Conservation (phyloP, 2,329 filamentous ascomycete species). For the Aureobasidium sp. region DNA sequence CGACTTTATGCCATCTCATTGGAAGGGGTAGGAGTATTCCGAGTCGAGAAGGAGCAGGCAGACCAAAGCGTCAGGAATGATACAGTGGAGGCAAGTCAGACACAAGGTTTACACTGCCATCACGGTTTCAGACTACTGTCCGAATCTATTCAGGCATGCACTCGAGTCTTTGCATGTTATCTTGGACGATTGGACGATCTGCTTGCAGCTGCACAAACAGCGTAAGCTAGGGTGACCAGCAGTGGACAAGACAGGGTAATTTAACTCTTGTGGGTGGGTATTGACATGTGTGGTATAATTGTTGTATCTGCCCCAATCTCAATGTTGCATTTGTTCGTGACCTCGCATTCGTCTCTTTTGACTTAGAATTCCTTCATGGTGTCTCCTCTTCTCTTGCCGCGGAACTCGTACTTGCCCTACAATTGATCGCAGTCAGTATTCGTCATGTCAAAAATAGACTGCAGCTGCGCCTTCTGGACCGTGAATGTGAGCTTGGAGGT, state of each 20-base stretch:
- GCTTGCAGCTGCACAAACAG: background rate
- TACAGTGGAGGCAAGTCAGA: background rate
- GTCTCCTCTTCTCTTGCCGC: constrained; percentile 84
- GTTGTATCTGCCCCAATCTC: background rate
- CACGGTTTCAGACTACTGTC: background rate
- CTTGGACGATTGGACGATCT: background rate
- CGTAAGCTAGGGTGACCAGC: background rate
- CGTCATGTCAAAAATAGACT: background rate
- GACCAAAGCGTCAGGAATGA: background rate
- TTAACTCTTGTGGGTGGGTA: background rate
- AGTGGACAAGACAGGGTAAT: background rate
- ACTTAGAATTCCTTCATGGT: constrained; percentile 68
- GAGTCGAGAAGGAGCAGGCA: background rate
- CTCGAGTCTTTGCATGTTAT: background rate
- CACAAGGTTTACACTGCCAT: background rate
- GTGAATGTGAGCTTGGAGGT: too few relatives aligned
- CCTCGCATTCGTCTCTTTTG: constrained; percentile 9
- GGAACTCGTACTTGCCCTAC: constrained; percentile 78
- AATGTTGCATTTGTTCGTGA: background rate
- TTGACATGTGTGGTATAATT: constrained; percentile 15
- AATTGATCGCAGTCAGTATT: constrained; percentile 12
- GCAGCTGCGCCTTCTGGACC: background rate
- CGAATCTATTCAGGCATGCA: background rate
- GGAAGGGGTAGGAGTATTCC: too few relatives aligned
- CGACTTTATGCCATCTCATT: background rate